These are phyloP conservation scores for Jacaranda mimosifolia DNA, from an alignment of 257 asterid species.

Conservation along the genomic window DNA sequence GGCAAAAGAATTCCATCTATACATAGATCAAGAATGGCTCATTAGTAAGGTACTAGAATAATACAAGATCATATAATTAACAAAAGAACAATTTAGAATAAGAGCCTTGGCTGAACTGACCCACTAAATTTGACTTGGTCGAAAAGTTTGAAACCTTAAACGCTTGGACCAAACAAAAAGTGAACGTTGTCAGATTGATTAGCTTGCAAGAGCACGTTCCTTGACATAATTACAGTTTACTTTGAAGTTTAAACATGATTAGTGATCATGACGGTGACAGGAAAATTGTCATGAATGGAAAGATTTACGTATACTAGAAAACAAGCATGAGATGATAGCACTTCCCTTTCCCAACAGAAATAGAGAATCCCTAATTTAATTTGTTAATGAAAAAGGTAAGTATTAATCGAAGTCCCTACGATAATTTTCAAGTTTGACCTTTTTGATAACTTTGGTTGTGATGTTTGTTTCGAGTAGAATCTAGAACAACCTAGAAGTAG, in stretches of 20 bases:
- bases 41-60: neutral
- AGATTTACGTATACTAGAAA: neutral
- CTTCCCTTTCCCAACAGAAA: neutral
- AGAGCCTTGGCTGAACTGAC: neutral
- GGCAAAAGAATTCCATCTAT: neutral
- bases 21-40: neutral
- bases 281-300: neutral
- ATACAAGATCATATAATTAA: neutral
- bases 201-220: slow-evolving; percentile 3
- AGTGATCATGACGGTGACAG: slow-evolving; percentile 1
- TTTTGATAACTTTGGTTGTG: too few species aligned
- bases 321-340: neutral
- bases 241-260: slow-evolving; percentile 15
- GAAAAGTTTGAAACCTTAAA: neutral
- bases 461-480: too few species aligned
- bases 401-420: neutral
- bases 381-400: neutral
- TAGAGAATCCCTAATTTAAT: neutral
- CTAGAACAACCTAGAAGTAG: too few species aligned
- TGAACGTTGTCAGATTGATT: neutral
- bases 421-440: too few species aligned
- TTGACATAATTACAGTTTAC: neutral
- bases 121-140: neutral
- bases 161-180: neutral
- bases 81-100: neutral